Percentiles rank a stretch among this genome's conserved stretches.
These are phyloP conservation scores for Ascomycota sp. DNA, from an alignment of 2,329 filamentous ascomycete species.

Conservation along the genomic window DNA sequence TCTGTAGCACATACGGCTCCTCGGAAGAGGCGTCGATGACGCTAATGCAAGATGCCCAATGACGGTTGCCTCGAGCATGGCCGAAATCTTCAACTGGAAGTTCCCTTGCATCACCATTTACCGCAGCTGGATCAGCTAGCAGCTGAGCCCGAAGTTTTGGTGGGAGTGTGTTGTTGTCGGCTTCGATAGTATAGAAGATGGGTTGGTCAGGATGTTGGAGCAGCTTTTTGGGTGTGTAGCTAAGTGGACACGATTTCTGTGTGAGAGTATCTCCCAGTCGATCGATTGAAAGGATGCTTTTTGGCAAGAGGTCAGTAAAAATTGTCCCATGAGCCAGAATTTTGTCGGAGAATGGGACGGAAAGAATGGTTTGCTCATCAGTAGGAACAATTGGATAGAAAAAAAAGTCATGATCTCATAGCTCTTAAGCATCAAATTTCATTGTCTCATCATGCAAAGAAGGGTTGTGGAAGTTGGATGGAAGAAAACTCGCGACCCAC, in stretches of 20 bases:
- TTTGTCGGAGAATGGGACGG: neutral
- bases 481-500: constrained; percentile 27
- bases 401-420: constrained; percentile 13
- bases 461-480: constrained; percentile 12
- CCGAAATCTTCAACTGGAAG: constrained; percentile 72
- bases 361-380: constrained; percentile 32
- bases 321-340: no score
- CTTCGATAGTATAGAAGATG: constrained; percentile 83
- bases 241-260: constrained; percentile 67
- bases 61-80: constrained; percentile 60
- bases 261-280: constrained; percentile 70
- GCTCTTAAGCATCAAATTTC: constrained; percentile 28
- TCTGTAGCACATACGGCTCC: constrained; percentile 50
- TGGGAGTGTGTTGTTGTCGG: constrained; percentile 79
- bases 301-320: neutral
- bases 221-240: constrained; percentile 78
- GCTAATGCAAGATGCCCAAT: constrained; percentile 93
- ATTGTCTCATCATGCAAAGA: constrained; percentile 42
- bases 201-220: constrained; percentile 73
- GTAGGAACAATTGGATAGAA: constrained; percentile 89
- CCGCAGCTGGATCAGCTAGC: constrained; percentile 46
- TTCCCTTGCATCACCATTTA: constrained; percentile 51
- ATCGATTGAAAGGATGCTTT: constrained; percentile 75
- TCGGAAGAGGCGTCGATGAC: constrained; percentile 66
- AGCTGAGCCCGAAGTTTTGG: constrained; percentile 58